These are phyloP conservation scores for Brassica nigra DNA, from an alignment of 345 rosid genomes.

Conservation along the genomic window DNA sequence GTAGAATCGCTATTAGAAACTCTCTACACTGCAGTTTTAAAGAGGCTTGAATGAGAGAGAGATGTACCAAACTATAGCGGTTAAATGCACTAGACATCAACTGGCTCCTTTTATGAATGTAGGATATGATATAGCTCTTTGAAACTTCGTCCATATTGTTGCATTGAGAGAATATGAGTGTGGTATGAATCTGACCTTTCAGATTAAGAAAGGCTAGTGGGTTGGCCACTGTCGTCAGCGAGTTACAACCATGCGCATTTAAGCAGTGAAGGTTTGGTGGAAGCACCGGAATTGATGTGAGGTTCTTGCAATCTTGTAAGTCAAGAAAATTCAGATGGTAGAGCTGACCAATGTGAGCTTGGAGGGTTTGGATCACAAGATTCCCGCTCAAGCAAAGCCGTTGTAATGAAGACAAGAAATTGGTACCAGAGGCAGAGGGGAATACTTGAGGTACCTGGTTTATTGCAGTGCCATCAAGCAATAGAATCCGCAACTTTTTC, in stretches of 20 bases:
- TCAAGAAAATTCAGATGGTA: conserved; percentile 4
- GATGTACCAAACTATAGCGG: neutral
- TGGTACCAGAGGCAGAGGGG: no score
- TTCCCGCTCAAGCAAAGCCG: no score
- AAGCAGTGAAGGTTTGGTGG: no score
- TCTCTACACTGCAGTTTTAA: no score
- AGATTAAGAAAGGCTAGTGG: conserved; percentile 7
- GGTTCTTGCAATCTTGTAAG: conserved; percentile 13
- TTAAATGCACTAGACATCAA: neutral
- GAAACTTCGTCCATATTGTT: neutral
- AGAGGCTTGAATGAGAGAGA: neutral
- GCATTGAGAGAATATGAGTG: conserved; percentile 2
- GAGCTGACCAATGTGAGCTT: neutral
- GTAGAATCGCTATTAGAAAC: neutral
- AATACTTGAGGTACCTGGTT: no score
- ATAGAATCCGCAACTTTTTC: no score
- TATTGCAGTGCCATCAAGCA: no score
- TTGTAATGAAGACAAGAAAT: no score
- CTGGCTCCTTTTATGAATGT: neutral
- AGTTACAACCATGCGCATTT: neutral
- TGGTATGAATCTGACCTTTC: neutral
- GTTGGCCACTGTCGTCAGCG: neutral
- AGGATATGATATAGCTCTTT: conserved; percentile 6
- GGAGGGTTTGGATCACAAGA: no score
- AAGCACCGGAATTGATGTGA: neutral